Evolutionary conservation across 345 rosid genomes (phyloP), one percentile per base, ranked within the genome.

Genomic region (Barbarea vulgaris): DNA sequence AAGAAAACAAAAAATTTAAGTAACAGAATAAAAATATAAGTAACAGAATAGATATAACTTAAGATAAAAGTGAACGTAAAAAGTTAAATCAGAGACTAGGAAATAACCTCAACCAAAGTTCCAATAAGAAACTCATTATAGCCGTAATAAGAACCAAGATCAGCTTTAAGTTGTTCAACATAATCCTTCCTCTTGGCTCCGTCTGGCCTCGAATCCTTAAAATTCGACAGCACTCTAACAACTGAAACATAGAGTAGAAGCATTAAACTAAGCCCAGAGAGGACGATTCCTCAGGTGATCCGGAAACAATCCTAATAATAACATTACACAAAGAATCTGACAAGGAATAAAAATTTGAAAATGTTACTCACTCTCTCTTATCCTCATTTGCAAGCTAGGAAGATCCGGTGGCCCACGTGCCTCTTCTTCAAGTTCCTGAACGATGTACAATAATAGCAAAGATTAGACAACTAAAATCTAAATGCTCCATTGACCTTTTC

Each of bases 81-180:
- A 31, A 33, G 27, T 8, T 10, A 70, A 55, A 9, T 39, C 24
- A 39, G 14, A 52, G 56, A 52, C 56, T 10, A 54, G 68, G 19
- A 3, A 59, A 74, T 44, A 72, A 94, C 99, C 97, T 95, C 97
- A 41, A 88, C 78, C 73, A 95, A 76, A 79, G 78, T 87, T 56
- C 93, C 96, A 31, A 90, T 84, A 18, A 95, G 91, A 82, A 90
- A 95, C 37, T 87, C 96, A 78, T 92, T 95, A 81, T 95, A 95
- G 64, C 99, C 97, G 75, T 92, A 95, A 60, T 90, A 95, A 69
- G 92, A 81, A 71, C 80, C 74, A 56, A 95, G 79, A 77, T 92
- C 97, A 77, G 73, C 71, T 77, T 90, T 88, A 53, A 95, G 97
- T 77, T 83, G 97, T 30, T 81, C 81, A 56, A 85, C 44, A 61